Conservation (phyloP, 106 monocot genomes). For the Vanilla planifolia region DNA sequence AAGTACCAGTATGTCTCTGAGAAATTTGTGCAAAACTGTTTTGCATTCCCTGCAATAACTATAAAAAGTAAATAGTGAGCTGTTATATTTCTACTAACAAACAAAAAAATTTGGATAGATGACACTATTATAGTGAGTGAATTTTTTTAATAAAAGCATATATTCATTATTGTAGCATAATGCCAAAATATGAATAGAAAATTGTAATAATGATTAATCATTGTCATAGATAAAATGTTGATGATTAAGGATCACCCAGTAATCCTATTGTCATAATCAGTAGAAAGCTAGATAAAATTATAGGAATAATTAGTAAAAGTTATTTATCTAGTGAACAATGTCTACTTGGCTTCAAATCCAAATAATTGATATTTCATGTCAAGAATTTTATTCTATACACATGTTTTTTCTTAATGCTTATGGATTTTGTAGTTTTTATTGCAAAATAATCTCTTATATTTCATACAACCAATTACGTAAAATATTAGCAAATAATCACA, state of each 20-base stretch:
- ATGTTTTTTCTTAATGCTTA: neutral
- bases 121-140: neutral
- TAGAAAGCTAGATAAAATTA: neutral
- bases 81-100: too few relatives aligned
- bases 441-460: too few relatives aligned
- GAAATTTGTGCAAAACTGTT: conserved; percentile 6
- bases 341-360: too few relatives aligned
- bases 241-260: neutral
- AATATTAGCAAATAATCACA: too few relatives aligned
- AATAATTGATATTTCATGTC: too few relatives aligned
- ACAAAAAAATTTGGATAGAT: too few relatives aligned
- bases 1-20: conserved; percentile 11
- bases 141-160: neutral
- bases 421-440: too few relatives aligned
- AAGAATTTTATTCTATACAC: too few relatives aligned
- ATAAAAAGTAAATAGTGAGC: conserved; percentile 3
- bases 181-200: neutral
- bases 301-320: neutral
- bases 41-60: conserved; percentile 11
- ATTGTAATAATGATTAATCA: neutral
- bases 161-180: neutral
- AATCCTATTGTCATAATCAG: neutral
- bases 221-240: neutral
- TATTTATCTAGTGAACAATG: neutral
- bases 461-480: too few relatives aligned